Conservation (phyloP, 2,329 filamentous ascomycete species). For the Fusarium cyanostomum region DNA sequence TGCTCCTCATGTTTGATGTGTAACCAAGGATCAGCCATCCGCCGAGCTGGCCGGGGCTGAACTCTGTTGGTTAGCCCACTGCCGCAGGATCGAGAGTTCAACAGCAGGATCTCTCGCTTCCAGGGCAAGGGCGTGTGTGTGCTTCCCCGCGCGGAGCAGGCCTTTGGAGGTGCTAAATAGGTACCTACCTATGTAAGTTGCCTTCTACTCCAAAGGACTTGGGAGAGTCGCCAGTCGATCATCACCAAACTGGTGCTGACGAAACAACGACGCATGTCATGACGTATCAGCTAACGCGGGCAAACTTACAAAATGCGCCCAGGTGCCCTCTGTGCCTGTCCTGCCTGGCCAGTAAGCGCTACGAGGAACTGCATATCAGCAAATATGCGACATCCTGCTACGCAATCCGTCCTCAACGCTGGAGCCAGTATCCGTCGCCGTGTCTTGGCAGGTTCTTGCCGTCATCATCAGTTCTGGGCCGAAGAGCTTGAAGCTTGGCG, state of each 20-base stretch:
- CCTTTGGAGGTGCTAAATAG: conserved; percentile 15
- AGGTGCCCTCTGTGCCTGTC: conserved; percentile 17
- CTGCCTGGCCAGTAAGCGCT: conserved; percentile 1
- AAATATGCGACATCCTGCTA: neutral
- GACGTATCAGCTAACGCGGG: conserved; percentile 33
- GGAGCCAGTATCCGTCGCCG: too few species aligned
- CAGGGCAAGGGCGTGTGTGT: conserved; percentile 12
- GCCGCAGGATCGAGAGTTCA: conserved; percentile 32
- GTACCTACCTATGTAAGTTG: neutral
- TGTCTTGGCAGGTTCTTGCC: conserved; percentile 4
- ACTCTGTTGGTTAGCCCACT: conserved; percentile 35
- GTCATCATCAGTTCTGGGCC: conserved; percentile 16
- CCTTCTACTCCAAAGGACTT: conserved; percentile 8
- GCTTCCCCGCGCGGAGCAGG: conserved; percentile 24
- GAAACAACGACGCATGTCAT: conserved; percentile 37
- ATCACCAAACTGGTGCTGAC: conserved; percentile 29
- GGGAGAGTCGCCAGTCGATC: conserved; percentile 38
- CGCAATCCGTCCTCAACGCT: neutral
- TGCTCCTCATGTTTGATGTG: neutral
- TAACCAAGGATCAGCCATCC: conserved; percentile 18
- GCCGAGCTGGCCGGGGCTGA: conserved; percentile 18
- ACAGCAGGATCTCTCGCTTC: conserved; percentile 19
- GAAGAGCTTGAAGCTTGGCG: conserved; percentile 8
- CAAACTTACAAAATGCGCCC: conserved; percentile 5
- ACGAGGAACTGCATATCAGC: neutral